Evolutionary conservation across 495 filamentous ascomycete genomes (phyloP), one percentile per base, ranked within the genome.

Genomic region (Aspergillus bertholletiae): DNA sequence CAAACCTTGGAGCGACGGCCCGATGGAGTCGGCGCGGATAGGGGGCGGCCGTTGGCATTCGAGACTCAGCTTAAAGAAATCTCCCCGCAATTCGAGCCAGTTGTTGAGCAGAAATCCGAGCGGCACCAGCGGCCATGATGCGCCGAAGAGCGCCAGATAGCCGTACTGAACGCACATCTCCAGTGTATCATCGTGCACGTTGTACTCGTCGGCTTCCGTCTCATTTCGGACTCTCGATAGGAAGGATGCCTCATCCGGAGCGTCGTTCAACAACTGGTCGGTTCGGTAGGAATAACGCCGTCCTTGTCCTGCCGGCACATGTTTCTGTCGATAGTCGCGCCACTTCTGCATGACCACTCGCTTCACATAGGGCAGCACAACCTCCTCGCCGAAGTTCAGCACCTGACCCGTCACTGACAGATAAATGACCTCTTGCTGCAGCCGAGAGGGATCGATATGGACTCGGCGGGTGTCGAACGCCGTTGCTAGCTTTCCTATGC

Each of bases 381-480:
- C 78, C 65, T 98, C 94, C 60, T 93, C 81, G 6, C 77, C 85
- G n/a, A 96, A 86, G 53, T 85, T 91, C 56, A 98, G 82, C 28
- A 96, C 81, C 66, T 98, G 94, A 0, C 90, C 92, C 0, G 92
- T 96, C 24, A 96, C 85, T 0, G 93, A 93, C 58, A 96, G 90
- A 68, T 96, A 97, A 53, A 97, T 90, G 47, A 97, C 88, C 68
- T 98, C 93, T 53, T 93, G 90, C 57, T 85, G 87, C 15, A 98
- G 80, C 11, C 94, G 79, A 51, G 82, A 79, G 0, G 88, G 84
- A 64, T 97, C 91, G 63, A 97, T 87, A 23, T 82, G 70, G 65
- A 96, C 91, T 5, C 77, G 77, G 13, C 27, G 39, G 2, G 39
- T 53, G 53, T 82, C 64, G 1, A 62, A 27, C 8, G 62, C 53